phyloP scores from a whole-genome alignment of 2,329 filamentous ascomycete species.

The Lasiodiplodia hormozganensis region DNA sequence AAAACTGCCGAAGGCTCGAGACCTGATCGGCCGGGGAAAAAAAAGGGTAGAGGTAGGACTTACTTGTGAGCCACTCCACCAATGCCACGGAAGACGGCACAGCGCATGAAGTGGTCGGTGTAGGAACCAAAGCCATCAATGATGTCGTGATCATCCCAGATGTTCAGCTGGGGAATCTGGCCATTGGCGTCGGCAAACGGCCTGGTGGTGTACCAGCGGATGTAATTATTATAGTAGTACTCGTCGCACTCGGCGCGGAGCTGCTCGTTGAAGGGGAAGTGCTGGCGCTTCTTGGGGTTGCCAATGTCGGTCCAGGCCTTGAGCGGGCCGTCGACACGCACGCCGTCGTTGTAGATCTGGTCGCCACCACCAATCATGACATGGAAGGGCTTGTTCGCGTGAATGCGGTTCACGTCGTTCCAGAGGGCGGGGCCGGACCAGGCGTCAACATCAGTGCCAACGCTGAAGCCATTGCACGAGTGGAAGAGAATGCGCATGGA shows the following conservation, averaged over 20 bases:
- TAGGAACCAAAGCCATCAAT: constrained; percentile 73
- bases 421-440: constrained; percentile 69
- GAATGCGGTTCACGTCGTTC: constrained; percentile 69
- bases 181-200: constrained; percentile 66
- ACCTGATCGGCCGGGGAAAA: background rate
- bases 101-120: constrained; percentile 71
- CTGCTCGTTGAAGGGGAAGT: constrained; percentile 70
- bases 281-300: constrained; percentile 66
- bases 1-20: background rate
- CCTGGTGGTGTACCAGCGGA: constrained; percentile 72
- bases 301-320: constrained; percentile 67
- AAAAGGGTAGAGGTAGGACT: constrained; percentile 14
- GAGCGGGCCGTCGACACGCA: constrained; percentile 83
- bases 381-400: constrained; percentile 66
- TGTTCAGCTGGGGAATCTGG: constrained; percentile 69
- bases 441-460: constrained; percentile 68
- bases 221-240: constrained; percentile 68
- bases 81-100: constrained; percentile 69
- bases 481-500: constrained; percentile 75
- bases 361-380: constrained; percentile 89
- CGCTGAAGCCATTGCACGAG: constrained; percentile 72
- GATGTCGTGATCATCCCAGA: constrained; percentile 72
- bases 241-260: constrained; percentile 66
- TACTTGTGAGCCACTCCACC: constrained; percentile 61
- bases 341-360: constrained; percentile 79